These are phyloP conservation scores for Cladosporium austrohemisphaericum DNA, from an alignment of 2,329 filamentous ascomycete species.

Conservation along the genomic window DNA sequence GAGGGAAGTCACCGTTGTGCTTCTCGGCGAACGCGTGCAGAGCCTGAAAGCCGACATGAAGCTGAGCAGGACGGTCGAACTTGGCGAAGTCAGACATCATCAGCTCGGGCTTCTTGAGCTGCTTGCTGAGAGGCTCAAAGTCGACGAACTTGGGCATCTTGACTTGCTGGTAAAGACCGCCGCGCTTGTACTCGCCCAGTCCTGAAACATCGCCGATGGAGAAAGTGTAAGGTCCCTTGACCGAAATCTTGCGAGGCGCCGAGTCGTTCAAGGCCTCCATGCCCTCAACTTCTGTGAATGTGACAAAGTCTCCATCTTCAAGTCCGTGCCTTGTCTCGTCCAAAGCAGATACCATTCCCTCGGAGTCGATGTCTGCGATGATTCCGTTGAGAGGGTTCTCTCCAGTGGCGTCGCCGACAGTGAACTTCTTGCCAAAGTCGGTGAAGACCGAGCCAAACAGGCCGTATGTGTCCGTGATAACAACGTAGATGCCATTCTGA, in stretches of 20 bases:
- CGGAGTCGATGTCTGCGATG: constrained; percentile 81
- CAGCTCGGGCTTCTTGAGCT: constrained; percentile 83
- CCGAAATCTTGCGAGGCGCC: constrained; percentile 83
- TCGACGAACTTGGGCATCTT: constrained; percentile 96
- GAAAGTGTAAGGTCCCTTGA: constrained; percentile 94
- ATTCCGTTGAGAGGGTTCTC: constrained; percentile 86
- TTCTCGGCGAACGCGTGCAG: constrained; percentile 78
- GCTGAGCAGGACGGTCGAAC: constrained; percentile 87
- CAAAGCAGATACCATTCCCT: constrained; percentile 84
- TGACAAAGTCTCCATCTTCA: constrained; percentile 94
- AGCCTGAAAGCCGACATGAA: constrained; percentile 90
- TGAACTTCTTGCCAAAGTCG: constrained; percentile 94
- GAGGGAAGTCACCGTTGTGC: constrained; percentile 68
- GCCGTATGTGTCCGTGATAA: constrained; percentile 84
- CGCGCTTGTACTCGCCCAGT: constrained; percentile 80
- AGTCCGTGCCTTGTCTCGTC: constrained; percentile 94
- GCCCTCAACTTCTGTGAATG: constrained; percentile 87
- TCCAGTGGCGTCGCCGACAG: constrained; percentile 81
- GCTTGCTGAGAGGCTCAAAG: constrained; percentile 75
- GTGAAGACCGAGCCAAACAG: constrained; percentile 96
- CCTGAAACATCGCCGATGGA: constrained; percentile 90
- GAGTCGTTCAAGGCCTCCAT: constrained; percentile 83
- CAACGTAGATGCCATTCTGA: constrained; percentile 84
- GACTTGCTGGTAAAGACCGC: constrained; percentile 89
- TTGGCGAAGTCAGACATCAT: constrained; percentile 95